These are phyloP conservation scores for Zalaria sp. DNA, from an alignment of 2,329 filamentous ascomycete genomes.

Conservation along the genomic window DNA sequence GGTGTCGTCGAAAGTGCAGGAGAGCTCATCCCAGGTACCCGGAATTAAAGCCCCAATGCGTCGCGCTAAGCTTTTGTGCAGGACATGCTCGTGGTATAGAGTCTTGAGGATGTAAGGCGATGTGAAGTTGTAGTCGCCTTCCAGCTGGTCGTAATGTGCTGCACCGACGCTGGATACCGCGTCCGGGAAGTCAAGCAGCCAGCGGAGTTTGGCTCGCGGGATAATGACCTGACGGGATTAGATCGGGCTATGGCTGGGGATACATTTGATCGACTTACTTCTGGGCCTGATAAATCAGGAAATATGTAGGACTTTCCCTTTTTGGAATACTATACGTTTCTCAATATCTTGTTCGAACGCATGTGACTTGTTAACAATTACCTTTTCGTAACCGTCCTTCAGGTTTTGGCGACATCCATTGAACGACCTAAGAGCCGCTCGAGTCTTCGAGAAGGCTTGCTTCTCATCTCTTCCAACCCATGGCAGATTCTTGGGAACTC, in stretches of 20 bases:
- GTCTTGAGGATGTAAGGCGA: slow-evolving; percentile 20
- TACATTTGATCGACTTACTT: slow-evolving; percentile 1
- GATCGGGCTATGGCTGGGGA: too few species aligned
- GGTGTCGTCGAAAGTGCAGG: slow-evolving; percentile 16
- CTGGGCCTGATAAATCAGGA: slow-evolving; percentile 8
- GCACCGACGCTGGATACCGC: slow-evolving; percentile 20
- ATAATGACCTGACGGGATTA: slow-evolving; percentile 5
- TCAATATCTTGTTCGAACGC: slow-evolving; percentile 4
- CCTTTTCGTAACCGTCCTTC: slow-evolving; percentile 9
- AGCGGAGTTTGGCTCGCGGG: slow-evolving; percentile 12
- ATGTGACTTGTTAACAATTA: neutral
- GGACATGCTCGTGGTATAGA: slow-evolving; percentile 26
- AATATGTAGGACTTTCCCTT: slow-evolving; percentile 11
- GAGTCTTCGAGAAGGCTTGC: slow-evolving; percentile 3
- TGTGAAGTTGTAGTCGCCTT: slow-evolving; percentile 25
- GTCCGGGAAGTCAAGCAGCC: slow-evolving; percentile 30
- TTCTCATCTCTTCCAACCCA: slow-evolving; percentile 7
- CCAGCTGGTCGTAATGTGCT: slow-evolving; percentile 24
- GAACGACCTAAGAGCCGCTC: slow-evolving; percentile 7
- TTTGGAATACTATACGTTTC: slow-evolving; percentile 5
- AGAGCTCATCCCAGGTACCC: slow-evolving; percentile 24
- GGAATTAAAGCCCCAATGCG: slow-evolving; percentile 23
- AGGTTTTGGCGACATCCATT: slow-evolving; percentile 6
- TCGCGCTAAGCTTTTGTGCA: slow-evolving; percentile 26
- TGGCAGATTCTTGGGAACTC: slow-evolving; percentile 4